phyloP scores from a whole-genome alignment of 1,284 basidiomycete species.

The Malassezia sympodialis region DNA sequence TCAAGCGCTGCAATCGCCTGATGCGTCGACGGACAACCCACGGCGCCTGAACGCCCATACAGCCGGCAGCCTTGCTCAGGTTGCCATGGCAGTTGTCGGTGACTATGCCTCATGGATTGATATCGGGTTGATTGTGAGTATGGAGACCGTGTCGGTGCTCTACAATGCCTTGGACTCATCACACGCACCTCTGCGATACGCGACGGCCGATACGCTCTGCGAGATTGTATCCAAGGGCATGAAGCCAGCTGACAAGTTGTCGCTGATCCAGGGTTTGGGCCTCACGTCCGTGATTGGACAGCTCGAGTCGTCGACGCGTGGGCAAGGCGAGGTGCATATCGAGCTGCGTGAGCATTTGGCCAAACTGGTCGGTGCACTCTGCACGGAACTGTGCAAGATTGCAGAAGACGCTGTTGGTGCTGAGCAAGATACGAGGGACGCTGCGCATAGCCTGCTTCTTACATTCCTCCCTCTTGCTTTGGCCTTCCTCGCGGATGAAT shows the following conservation, averaged over 20 bases:
- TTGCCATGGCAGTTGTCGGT: slow-evolving; percentile 78
- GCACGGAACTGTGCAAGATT: slow-evolving; percentile 74
- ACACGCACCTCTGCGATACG: slow-evolving; percentile 58
- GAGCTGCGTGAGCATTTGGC: slow-evolving; percentile 82
- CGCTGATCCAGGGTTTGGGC: slow-evolving; percentile 79
- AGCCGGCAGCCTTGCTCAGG: slow-evolving; percentile 71
- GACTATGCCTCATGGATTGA: slow-evolving; percentile 98
- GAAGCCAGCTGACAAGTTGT: slow-evolving; percentile 81
- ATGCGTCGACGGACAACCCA: slow-evolving; percentile 45
- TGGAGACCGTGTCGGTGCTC: slow-evolving; percentile 72
- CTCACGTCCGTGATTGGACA: slow-evolving; percentile 35
- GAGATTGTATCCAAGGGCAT: slow-evolving; percentile 84
- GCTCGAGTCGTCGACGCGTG: slow-evolving; percentile 35
- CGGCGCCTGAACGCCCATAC: slow-evolving; percentile 55
- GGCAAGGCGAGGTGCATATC: slow-evolving; percentile 55
- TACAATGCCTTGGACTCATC: slow-evolving; percentile 60
- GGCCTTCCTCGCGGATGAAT: slow-evolving; percentile 76
- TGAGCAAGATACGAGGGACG: slow-evolving; percentile 58
- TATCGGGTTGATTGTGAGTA: slow-evolving; percentile 87
- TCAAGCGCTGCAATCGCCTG: slow-evolving; percentile 13
- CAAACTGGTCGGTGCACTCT: slow-evolving; percentile 69
- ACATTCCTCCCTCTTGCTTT: slow-evolving; percentile 71
- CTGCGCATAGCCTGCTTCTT: slow-evolving; percentile 61
- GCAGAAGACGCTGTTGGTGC: slow-evolving; percentile 57
- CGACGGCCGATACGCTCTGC: slow-evolving; percentile 67